A percentile compares a stretch with the other conserved stretches of the same genome.
Evolutionary conservation across 768 basidiomycete species (phyloP).

Genomic region (Xerocomus brunneocitrinus): DNA sequence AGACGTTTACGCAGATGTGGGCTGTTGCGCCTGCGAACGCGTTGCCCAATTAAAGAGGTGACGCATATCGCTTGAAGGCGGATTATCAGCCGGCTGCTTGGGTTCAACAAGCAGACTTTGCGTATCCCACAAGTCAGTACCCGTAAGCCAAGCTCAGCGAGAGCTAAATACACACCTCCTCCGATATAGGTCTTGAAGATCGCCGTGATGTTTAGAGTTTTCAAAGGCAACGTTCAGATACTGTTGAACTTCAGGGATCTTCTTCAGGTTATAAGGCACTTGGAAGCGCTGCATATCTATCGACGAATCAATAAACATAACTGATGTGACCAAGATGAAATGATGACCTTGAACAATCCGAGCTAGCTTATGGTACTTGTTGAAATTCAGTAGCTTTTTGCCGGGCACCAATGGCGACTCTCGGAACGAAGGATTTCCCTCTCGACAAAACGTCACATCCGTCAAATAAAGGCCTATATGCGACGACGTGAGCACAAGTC

Average conservation of each 20-base stretch:
- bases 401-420: conserved; percentile 69
- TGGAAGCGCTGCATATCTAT: conserved; percentile 92
- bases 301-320: conserved; percentile 1
- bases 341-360: conserved; percentile 72
- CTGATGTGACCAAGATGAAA: background rate
- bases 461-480: conserved; percentile 75
- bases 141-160: background rate
- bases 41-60: conserved; percentile 79
- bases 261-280: conserved; percentile 77
- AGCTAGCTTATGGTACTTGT: conserved; percentile 90
- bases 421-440: conserved; percentile 86
- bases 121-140: background rate
- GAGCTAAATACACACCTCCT: conserved; percentile 53
- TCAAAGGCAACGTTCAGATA: conserved; percentile 73
- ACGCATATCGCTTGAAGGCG: conserved; percentile 63
- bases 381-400: conserved; percentile 89
- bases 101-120: conserved; percentile 77
- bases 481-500: conserved; percentile 7
- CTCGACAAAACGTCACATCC: conserved; percentile 92
- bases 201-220: conserved; percentile 70
- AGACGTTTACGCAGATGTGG: conserved; percentile 32
- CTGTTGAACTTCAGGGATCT: conserved; percentile 83
- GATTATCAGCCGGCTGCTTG: conserved; percentile 68
- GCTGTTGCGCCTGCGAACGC: conserved; percentile 44
- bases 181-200: conserved; percentile 80